These are phyloP conservation scores for Trichoderma sp. DNA, from an alignment of 2,329 filamentous ascomycete genomes.

Conservation along the genomic window DNA sequence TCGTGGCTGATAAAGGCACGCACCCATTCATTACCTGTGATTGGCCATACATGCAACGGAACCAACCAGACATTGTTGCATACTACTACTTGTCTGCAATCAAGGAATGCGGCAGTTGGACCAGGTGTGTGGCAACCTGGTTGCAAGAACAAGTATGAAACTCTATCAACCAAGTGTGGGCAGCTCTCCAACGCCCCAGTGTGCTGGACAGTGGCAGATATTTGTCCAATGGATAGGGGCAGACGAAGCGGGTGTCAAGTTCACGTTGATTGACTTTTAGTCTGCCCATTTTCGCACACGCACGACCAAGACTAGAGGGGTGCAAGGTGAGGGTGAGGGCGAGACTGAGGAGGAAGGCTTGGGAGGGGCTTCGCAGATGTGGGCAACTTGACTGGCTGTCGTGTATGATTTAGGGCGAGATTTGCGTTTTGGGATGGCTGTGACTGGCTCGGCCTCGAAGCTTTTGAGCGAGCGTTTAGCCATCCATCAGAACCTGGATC, in stretches of 20 bases:
- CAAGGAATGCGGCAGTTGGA: background rate
- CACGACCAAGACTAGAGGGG: background rate
- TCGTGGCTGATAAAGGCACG: background rate
- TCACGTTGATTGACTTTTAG: conserved; percentile 1
- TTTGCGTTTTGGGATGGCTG: background rate
- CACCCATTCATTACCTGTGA: background rate
- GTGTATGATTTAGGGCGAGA: background rate
- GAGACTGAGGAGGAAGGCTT: background rate
- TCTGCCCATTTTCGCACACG: background rate
- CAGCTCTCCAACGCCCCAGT: background rate
- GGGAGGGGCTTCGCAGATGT: background rate
- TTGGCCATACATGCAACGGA: background rate
- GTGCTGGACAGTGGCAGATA: background rate
- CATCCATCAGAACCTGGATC: background rate
- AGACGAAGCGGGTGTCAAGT: background rate
- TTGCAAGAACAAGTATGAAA: conserved; percentile 2
- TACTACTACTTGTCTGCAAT: background rate
- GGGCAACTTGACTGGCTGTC: background rate
- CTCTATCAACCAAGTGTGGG: conserved; percentile 9
- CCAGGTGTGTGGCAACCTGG: background rate
- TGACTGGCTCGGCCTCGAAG: background rate
- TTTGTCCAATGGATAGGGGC: background rate
- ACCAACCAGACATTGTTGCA: background rate
- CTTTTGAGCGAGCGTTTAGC: background rate
- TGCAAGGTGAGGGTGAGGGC: background rate